These are phyloP conservation scores for Populus hybrid DNA, from an alignment of 441 rosid species.

Conservation along the genomic window DNA sequence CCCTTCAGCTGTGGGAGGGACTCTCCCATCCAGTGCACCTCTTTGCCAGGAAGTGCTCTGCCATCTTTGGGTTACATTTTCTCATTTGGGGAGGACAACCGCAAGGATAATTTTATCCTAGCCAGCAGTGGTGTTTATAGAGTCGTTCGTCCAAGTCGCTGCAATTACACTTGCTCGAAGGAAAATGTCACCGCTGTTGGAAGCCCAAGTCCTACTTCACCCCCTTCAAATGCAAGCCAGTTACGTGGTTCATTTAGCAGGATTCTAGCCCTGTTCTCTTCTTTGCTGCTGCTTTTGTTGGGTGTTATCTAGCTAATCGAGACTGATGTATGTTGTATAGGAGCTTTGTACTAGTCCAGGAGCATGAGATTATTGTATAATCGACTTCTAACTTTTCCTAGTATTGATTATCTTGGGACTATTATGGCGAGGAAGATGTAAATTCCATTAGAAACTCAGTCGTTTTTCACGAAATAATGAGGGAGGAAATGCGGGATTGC, in stretches of 20 bases:
- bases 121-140: slow-evolving; percentile 75
- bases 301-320: slow-evolving; percentile 21
- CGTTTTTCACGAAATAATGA: too few species aligned
- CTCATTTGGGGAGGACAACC: slow-evolving; percentile 87
- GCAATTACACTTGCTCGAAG: slow-evolving; percentile 70
- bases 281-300: slow-evolving; percentile 41
- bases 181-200: slow-evolving; percentile 46
- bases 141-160: slow-evolving; percentile 81
- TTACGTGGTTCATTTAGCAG: slow-evolving; percentile 10
- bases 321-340: background rate
- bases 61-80: slow-evolving; percentile 64
- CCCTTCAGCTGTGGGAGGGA: slow-evolving; percentile 64
- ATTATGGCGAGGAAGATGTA: background rate
- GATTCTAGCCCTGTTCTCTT: slow-evolving; percentile 31
- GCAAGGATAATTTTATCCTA: slow-evolving; percentile 61
- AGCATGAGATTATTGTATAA: background rate
- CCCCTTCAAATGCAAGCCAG: slow-evolving; percentile 40
- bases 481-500: too few species aligned
- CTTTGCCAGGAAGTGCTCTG: slow-evolving; percentile 48
- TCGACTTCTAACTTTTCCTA: background rate
- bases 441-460: too few species aligned
- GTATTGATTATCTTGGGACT: background rate
- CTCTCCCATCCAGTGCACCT: slow-evolving; percentile 67
- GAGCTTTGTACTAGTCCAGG: background rate
- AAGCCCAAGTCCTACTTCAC: slow-evolving; percentile 42